Conservation (phyloP, 257 asterid species). For the Anisodus tanguticus region DNA sequence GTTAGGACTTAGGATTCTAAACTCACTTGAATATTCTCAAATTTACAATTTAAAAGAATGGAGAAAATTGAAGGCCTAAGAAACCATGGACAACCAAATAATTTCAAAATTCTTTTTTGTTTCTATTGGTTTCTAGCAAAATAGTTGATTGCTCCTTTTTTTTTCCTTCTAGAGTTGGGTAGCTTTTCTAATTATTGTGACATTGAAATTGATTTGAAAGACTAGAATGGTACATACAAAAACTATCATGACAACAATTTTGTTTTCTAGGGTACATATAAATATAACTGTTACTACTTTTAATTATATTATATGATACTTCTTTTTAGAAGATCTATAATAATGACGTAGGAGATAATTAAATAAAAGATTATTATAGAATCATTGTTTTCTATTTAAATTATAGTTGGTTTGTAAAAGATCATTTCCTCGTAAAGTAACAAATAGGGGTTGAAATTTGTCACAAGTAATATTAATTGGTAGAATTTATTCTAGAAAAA, state of each 20-base stretch:
- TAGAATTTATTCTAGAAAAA: neutral
- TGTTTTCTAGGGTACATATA: neutral
- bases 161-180: neutral
- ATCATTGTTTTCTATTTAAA: too few relatives aligned
- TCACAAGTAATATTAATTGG: neutral
- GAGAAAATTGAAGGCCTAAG: too few relatives aligned
- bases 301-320: neutral
- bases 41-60: too few relatives aligned
- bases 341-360: neutral
- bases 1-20: too few relatives aligned
- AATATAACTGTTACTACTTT: neutral
- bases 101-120: too few relatives aligned
- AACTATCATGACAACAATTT: constrained; percentile 4
- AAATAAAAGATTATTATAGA: too few relatives aligned
- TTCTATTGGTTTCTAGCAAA: too few relatives aligned
- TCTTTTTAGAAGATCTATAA: neutral
- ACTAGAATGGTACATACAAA: neutral
- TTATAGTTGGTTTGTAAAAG: too few relatives aligned
- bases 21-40: too few relatives aligned
- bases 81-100: neutral
- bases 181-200: neutral
- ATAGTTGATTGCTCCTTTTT: neutral
- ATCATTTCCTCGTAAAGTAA: too few relatives aligned
- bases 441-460: neutral
- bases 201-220: neutral